phyloP scores from a whole-genome alignment of 2,329 filamentous ascomycete species.

The Paraphoma sp. region DNA sequence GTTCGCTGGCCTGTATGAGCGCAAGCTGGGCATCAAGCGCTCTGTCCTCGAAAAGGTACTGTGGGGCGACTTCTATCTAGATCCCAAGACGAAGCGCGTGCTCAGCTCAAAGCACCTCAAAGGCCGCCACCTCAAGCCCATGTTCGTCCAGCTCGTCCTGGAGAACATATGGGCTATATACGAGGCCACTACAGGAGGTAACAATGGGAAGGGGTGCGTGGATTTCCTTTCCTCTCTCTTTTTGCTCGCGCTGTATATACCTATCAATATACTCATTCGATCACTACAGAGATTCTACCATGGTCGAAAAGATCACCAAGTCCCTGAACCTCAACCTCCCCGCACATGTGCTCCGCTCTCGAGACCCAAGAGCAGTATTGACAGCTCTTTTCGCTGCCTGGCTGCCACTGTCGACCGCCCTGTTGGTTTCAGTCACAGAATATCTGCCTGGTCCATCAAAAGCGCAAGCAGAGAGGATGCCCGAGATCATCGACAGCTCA shows the following conservation, averaged over 20 bases:
- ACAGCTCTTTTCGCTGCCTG: slow-evolving; percentile 87
- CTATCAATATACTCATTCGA: slow-evolving; percentile 50
- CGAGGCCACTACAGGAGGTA: slow-evolving; percentile 83
- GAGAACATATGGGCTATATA: slow-evolving; percentile 98
- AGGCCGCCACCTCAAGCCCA: slow-evolving; percentile 87
- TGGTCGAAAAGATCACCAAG: slow-evolving; percentile 95
- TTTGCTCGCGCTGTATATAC: slow-evolving; percentile 42
- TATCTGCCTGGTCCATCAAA: slow-evolving; percentile 82
- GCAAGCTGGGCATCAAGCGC: slow-evolving; percentile 94
- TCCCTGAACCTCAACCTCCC: slow-evolving; percentile 84
- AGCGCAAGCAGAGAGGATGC: slow-evolving; percentile 82
- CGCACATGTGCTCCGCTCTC: slow-evolving; percentile 81
- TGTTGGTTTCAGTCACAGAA: slow-evolving; percentile 93
- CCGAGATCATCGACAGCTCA: slow-evolving; percentile 77
- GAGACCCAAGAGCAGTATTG: slow-evolving; percentile 82
- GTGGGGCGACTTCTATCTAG: slow-evolving; percentile 96
- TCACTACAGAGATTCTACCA: slow-evolving; percentile 68
- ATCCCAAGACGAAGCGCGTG: slow-evolving; percentile 95
- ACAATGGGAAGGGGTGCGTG: slow-evolving; percentile 78
- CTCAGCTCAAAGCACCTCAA: slow-evolving; percentile 91
- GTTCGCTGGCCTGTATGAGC: slow-evolving; percentile 92
- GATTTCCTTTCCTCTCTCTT: slow-evolving; percentile 47
- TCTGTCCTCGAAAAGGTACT: slow-evolving; percentile 88
- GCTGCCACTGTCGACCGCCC: slow-evolving; percentile 89
- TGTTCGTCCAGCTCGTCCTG: slow-evolving; percentile 96